These are phyloP conservation scores for Cladosporium sp. DNA, from an alignment of 2,329 filamentous ascomycete species.

Conservation along the genomic window DNA sequence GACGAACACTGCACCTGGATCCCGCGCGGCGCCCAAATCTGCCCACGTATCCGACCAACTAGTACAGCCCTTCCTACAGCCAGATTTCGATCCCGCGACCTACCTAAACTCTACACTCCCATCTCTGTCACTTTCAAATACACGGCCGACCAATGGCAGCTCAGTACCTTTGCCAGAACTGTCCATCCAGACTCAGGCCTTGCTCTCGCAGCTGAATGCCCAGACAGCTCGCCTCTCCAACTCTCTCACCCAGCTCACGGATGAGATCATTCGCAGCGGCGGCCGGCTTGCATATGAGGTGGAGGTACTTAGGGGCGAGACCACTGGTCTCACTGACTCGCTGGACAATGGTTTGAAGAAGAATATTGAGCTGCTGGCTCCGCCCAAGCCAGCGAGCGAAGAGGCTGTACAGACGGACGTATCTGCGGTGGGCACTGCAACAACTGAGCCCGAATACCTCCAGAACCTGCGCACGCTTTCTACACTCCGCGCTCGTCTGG, in stretches of 20 bases:
- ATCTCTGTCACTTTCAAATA: constrained; percentile 52
- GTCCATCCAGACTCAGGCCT: constrained; percentile 73
- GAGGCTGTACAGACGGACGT: constrained; percentile 1
- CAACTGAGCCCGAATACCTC: constrained; percentile 57
- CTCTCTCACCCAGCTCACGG: constrained; percentile 81
- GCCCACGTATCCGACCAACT: constrained; percentile 67
- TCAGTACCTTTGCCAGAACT: constrained; percentile 67
- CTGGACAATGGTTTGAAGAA: constrained; percentile 67
- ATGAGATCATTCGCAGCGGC: constrained; percentile 88
- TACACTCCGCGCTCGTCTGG: constrained; percentile 76
- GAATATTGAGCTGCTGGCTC: constrained; percentile 68
- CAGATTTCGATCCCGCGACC: constrained; percentile 75
- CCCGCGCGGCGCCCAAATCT: constrained; percentile 36
- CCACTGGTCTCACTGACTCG: constrained; percentile 72
- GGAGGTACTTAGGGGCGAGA: constrained; percentile 85
- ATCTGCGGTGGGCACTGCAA: constrained; percentile 29
- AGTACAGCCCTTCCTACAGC: constrained; percentile 69
- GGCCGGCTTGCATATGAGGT: constrained; percentile 90
- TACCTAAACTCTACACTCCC: constrained; percentile 81
- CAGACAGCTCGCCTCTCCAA: constrained; percentile 79
- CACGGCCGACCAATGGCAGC: constrained; percentile 18
- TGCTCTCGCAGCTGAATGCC: constrained; percentile 83
- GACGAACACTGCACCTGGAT: background rate
- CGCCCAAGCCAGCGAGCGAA: constrained; percentile 21
- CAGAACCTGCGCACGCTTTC: constrained; percentile 76